phyloP scores from a whole-genome alignment of 2,329 filamentous ascomycete genomes.

The Colletotrichum eleusines region DNA sequence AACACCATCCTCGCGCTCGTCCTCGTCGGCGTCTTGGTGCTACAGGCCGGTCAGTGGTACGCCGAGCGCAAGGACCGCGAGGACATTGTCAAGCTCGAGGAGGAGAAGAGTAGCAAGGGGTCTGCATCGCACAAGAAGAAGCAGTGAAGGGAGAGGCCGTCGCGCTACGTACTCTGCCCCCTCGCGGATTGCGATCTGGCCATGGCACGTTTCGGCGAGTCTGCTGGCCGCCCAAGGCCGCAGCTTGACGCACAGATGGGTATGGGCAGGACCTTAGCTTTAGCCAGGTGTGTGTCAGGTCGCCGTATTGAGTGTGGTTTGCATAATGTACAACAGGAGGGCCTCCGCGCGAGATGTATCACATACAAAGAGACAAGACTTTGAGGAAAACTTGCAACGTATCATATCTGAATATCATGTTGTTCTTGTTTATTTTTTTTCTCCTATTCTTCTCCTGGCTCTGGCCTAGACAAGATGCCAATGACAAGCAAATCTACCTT shows the following conservation, averaged over 20 bases:
- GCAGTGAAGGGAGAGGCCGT: constrained; percentile 22
- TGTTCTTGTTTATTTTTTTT: constrained; percentile 1
- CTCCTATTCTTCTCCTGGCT: constrained; percentile 2
- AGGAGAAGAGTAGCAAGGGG: constrained; percentile 49
- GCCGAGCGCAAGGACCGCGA: constrained; percentile 92
- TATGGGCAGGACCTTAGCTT: neutral
- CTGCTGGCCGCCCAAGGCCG: neutral
- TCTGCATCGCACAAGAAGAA: constrained; percentile 40
- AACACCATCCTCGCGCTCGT: constrained; percentile 97
- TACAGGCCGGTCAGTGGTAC: constrained; percentile 99
- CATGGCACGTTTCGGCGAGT: neutral
- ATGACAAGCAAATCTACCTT: constrained; percentile 15
- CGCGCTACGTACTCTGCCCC: neutral
- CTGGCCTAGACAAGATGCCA: constrained; percentile 16
- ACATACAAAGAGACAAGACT: neutral
- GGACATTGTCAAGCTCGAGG: constrained; percentile 76
- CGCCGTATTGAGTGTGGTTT: neutral
- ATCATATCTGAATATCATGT: constrained; percentile 25
- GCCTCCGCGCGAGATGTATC: neutral
- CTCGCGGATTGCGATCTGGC: neutral
- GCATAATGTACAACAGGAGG: neutral
- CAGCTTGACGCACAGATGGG: no score
- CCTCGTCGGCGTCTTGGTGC: constrained; percentile 87
- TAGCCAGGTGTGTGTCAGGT: neutral
- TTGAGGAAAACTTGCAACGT: neutral